These are phyloP conservation scores for Candida koratica DNA, from an alignment of 805 yeast genomes.

Conservation along the genomic window DNA sequence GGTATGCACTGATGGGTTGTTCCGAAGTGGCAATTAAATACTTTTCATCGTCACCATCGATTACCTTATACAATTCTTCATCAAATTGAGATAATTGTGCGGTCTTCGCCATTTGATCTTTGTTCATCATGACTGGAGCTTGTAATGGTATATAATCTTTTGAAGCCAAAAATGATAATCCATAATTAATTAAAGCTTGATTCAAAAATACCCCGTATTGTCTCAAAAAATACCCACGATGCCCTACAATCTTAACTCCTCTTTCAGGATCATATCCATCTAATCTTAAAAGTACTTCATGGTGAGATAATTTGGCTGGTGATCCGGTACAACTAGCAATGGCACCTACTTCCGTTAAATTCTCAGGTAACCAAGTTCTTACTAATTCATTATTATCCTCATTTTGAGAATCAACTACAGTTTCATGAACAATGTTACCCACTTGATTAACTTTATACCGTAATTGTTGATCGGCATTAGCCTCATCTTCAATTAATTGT, in stretches of 20 bases:
- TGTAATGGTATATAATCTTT: conserved; percentile 86
- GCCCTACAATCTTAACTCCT: conserved; percentile 96
- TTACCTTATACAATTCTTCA: conserved; percentile 94
- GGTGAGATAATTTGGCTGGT: conserved; percentile 83
- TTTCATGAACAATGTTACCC: conserved; percentile 91
- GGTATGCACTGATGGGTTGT: conserved; percentile 98
- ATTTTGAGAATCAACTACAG: conserved; percentile 80
- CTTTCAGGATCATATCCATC: conserved; percentile 99
- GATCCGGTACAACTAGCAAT: conserved; percentile 74
- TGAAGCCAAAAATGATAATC: conserved; percentile 75
- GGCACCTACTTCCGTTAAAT: conserved; percentile 52
- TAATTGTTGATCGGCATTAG: conserved; percentile 71
- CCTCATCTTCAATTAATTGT: conserved; percentile 61
- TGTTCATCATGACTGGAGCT: conserved; percentile 99
- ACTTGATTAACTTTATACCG: conserved; percentile 80
- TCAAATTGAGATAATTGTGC: conserved; percentile 98
- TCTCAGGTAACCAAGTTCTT: conserved; percentile 83
- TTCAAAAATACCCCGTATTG: conserved; percentile 94
- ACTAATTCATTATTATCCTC: conserved; percentile 90
- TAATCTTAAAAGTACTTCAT: conserved; percentile 86
- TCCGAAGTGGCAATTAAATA: conserved; percentile 97
- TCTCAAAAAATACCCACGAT: conserved; percentile 96
- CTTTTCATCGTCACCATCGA: conserved; percentile 97
- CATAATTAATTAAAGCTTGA: conserved; percentile 97
- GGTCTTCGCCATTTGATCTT: conserved; percentile 98